Base-by-base conservation (phyloP, 1,139 yeast species). In the Hansenula sp. region DNA sequence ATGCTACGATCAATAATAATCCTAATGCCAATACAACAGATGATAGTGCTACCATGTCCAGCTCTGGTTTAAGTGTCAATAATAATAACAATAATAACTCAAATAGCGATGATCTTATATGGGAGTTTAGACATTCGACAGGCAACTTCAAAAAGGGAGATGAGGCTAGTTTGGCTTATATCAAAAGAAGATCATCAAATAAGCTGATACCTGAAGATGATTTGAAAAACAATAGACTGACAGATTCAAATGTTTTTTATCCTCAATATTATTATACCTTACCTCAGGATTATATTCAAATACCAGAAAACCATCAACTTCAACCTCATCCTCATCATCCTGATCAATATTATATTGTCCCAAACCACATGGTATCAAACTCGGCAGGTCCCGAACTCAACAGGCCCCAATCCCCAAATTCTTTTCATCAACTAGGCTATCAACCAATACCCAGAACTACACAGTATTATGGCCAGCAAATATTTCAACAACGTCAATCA, bases 91-190 rank as follows among this genome's bases (percentile, higher is more conserved):
- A 38, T 31, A 43, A 47, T 11, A 47, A 42, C 18, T 45, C 46
- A 15, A 49, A 51, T 18, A 58, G 56, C 36, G 58, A 59, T 29
- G 58, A 55, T 21, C 49, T 61, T 66, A 49, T 76, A 5, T 91
- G 98, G 98, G 96, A 88, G 63, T 91, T 91, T 66, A 83, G 84
- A 51, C 99, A 91, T 59, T 81, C 86, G 38, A 78, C 83, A 34
- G 96, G 94, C 7, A 69, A 74, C 47, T 91, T 91, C 65, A 77
- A 74, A 54, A 82, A 87, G 48, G 90, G 88, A 45, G 93, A 90
- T 59, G 79, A 81, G 47, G 80, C 74, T 38, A 72, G 81, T 11
- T 67, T 88, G 44, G 70, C 79, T 13, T 72, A 76, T 40, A 88
- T 88, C 53, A 87, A 84, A 58, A 70, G 96, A 48, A 70, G 96